Evolutionary conservation across 106 monocot species (phyloP).

Genomic region (Dendrobium nobile): DNA sequence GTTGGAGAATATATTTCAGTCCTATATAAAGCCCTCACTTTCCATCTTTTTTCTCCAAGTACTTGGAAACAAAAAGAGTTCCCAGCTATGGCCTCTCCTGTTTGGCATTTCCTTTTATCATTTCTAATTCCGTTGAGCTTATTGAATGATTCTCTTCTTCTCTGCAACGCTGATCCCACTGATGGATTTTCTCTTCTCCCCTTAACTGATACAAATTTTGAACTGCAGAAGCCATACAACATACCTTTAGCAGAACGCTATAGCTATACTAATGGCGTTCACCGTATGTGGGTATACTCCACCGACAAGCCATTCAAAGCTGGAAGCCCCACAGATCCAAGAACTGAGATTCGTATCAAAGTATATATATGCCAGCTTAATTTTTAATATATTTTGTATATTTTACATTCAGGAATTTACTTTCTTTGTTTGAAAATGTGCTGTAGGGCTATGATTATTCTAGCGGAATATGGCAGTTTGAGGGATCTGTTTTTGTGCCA

Average conservation of each 20-base stretch:
- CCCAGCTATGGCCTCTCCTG: not conserved
- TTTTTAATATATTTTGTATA: too few species aligned
- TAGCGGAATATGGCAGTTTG: not conserved
- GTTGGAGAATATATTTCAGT: too few species aligned
- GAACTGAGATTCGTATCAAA: conserved; percentile 29
- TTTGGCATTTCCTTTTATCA: not conserved
- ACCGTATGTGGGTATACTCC: conserved; percentile 28
- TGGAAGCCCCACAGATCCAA: conserved; percentile 14
- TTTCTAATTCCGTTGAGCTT: not conserved
- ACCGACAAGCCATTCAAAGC: conserved; percentile 24
- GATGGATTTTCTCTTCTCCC: conserved; percentile 17
- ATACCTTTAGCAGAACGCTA: conserved; percentile 16
- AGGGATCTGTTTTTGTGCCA: conserved; percentile 17
- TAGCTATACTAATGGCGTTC: conserved; percentile 16
- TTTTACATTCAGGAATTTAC: too few species aligned
- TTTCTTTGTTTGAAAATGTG: too few species aligned
- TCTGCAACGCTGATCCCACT: conserved; percentile 18
- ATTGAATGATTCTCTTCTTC: not conserved
- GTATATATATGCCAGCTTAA: not conserved
- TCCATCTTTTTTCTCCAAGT: too few species aligned
- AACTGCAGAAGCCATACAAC: conserved; percentile 18
- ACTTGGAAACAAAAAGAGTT: not conserved
- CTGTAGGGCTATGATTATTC: conserved; percentile 14
- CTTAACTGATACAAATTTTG: conserved; percentile 15
- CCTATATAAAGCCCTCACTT: too few species aligned